Conservation (phyloP, 192 early-diverging fungal genomes). For the Podila epicladia region DNA sequence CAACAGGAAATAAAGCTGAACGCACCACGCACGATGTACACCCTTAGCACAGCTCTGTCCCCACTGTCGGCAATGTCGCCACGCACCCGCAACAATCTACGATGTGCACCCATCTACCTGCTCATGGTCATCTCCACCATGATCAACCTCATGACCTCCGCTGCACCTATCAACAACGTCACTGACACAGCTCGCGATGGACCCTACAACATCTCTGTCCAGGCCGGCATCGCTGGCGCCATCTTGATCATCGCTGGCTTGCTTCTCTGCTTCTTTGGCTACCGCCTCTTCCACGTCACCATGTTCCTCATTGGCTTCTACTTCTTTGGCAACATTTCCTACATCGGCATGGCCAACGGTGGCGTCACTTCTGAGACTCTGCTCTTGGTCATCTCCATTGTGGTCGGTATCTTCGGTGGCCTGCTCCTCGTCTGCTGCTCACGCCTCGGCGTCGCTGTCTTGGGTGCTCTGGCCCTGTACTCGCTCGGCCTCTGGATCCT, state of each 20-base stretch:
- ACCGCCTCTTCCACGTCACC: slow-evolving; percentile 57
- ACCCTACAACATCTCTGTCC: slow-evolving; percentile 46
- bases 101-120: slow-evolving; percentile 20
- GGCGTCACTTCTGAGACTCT: slow-evolving; percentile 45
- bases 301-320: slow-evolving; percentile 59
- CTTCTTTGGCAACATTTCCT: slow-evolving; percentile 60
- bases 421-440: slow-evolving; percentile 43
- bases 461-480: slow-evolving; percentile 50
- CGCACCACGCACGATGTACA: neutral
- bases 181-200: slow-evolving; percentile 1
- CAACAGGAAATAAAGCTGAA: neutral
- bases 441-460: slow-evolving; percentile 46
- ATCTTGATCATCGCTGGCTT: slow-evolving; percentile 55
- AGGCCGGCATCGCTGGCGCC: slow-evolving; percentile 54
- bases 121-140: slow-evolving; percentile 28
- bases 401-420: slow-evolving; percentile 43
- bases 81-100: slow-evolving; percentile 14
- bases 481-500: slow-evolving; percentile 56
- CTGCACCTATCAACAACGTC: slow-evolving; percentile 16
- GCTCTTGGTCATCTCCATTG: slow-evolving; percentile 45
- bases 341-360: slow-evolving; percentile 59
- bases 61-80: neutral
- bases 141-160: slow-evolving; percentile 35
- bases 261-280: slow-evolving; percentile 60
- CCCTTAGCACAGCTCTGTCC: neutral